phyloP scores from a whole-genome alignment of 331 rosid genomes.

The Rosa hybrid region DNA sequence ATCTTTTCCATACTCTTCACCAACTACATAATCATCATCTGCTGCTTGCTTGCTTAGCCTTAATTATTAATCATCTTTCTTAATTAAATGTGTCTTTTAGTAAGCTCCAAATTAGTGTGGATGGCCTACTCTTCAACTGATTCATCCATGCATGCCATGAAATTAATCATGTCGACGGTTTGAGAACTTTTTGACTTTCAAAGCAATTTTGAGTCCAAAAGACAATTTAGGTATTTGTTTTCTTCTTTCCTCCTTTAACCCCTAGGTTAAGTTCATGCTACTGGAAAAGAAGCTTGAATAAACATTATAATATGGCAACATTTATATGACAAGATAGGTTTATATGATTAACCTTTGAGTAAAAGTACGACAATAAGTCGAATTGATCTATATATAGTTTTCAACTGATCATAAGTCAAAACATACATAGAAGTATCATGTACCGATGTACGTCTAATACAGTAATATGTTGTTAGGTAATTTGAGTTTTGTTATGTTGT shows the following conservation, averaged over 20 bases:
- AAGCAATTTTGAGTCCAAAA: neutral
- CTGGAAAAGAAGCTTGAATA: neutral
- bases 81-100: neutral
- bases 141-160: slow-evolving; percentile 7
- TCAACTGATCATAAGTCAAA: neutral
- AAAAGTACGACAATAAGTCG: neutral
- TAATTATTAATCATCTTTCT: neutral
- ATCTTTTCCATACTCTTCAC: neutral
- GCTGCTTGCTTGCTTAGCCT: neutral
- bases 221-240: neutral
- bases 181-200: neutral
- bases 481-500: no score
- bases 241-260: neutral
- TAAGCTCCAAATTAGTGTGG: neutral
- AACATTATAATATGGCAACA: neutral
- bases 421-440: neutral
- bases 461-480: no score
- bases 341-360: neutral
- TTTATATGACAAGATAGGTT: no score
- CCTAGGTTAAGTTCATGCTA: slow-evolving; percentile 3
- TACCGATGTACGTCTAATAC: no score
- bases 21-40: neutral
- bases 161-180: neutral
- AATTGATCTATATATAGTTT: neutral
- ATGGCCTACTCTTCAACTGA: neutral